Evolutionary conservation across 306 rosid genomes (phyloP), one percentile per base, ranked within the genome.

Genomic region (Castanea sativa): DNA sequence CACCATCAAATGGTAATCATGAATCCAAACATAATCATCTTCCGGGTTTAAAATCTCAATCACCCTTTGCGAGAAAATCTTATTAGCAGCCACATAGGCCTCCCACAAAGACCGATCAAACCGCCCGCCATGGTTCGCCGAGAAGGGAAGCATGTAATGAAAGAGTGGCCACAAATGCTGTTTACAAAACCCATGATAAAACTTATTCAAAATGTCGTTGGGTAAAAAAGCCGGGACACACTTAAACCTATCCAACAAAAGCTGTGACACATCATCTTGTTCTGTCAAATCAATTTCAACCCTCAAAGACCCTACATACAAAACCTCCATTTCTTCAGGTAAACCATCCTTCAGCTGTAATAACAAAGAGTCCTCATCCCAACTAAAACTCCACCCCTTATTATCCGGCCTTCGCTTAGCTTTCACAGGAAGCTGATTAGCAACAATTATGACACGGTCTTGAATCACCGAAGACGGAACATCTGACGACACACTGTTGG

Each of bases 1-100:
- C 69, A 90, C 88, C 94, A 90, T 90, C 27, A 90, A 79, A 86
- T 90, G 94, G 69, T 90, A 90, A 81, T 90, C 94, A 77, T 90
- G 92, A 63, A 90, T 82, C 94, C 94, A 90, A 69, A 90, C 90
- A 49, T 59, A 90, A 64, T 90, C 94, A 76, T 90, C 94, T 5
- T 90, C 94, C 0, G 94, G 92, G 76, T 86, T 90, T 68, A 90
- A 85, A 21, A 90, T 83, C 86, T 90, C 92, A 5, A 88, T 90
- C 76, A 90, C 94, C 87, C 90, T 85, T 23, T 90, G 89, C 0
- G 94, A 89, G 58, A 90, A 90, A 60, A 90, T 83, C 74, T 88
- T 90, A 78, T 90, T 90, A 12, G 94, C 94, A 10, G 91, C 90
- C 38, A 90, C 94, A 84, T 90, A 90, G 0, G 94, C 92, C 79